These are phyloP conservation scores for Trichoderma virens DNA, from an alignment of 495 filamentous ascomycete species.

Conservation along the genomic window DNA sequence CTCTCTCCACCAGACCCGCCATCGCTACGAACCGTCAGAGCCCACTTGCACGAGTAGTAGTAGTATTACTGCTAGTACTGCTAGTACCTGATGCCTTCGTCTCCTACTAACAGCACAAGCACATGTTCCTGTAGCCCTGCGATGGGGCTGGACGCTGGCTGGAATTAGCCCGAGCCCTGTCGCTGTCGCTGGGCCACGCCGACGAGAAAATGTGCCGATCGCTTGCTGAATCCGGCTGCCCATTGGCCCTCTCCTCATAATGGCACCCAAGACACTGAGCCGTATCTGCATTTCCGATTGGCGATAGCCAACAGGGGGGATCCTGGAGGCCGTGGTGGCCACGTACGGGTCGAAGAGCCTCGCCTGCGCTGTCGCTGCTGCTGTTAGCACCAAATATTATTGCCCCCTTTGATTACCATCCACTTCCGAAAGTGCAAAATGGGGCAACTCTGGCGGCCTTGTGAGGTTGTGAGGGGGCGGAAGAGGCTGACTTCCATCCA, in stretches of 20 bases:
- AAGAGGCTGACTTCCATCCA: background rate
- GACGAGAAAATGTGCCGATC: too few species aligned
- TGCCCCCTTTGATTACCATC: background rate
- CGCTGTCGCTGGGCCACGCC: too few species aligned
- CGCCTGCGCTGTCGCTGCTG: background rate
- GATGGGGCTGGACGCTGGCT: too few species aligned
- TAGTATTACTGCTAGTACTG: too few species aligned
- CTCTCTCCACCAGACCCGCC: background rate
- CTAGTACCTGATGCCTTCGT: too few species aligned
- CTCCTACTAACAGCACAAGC: too few species aligned
- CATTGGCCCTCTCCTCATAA: too few species aligned
- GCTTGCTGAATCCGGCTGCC: too few species aligned
- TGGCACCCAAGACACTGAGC: background rate
- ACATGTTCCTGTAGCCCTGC: too few species aligned
- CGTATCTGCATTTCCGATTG: conserved; percentile 2
- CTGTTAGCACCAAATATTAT: background rate
- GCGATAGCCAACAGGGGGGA: background rate
- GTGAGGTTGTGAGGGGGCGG: background rate
- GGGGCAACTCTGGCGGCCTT: background rate
- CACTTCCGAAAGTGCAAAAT: too few species aligned
- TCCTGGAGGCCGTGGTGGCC: background rate
- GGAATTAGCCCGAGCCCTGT: too few species aligned
- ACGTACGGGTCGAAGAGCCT: background rate
- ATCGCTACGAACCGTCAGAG: background rate
- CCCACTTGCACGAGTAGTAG: background rate